A percentile compares a stretch with the other conserved stretches of the same genome.
Conservation (phyloP, 768 basidiomycete species). For the Boletus subparvulus region DNA sequence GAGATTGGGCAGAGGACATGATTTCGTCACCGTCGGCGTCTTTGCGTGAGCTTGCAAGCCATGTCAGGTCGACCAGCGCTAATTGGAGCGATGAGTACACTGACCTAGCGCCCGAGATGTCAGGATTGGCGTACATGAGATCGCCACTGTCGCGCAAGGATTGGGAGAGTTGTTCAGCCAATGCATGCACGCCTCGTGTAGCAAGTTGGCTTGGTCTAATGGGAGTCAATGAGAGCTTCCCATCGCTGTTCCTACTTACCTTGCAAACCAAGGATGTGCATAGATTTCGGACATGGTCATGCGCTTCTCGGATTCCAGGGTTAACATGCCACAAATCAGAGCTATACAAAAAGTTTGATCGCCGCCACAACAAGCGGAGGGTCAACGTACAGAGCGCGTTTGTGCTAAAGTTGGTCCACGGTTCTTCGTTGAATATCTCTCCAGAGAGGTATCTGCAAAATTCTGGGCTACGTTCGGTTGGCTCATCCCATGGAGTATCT, state of each 20-base stretch:
- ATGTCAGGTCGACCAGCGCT: neutral
- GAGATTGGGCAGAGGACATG: slow-evolving; percentile 62
- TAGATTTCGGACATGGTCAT: slow-evolving; percentile 59
- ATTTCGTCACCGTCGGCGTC: slow-evolving; percentile 59
- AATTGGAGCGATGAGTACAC: slow-evolving; percentile 7
- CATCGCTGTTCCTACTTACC: slow-evolving; percentile 41
- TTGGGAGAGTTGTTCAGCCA: slow-evolving; percentile 73
- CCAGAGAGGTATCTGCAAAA: slow-evolving; percentile 75
- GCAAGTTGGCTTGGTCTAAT: slow-evolving; percentile 70
- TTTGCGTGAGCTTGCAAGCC: slow-evolving; percentile 19
- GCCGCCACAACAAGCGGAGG: neutral
- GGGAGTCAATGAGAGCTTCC: neutral
- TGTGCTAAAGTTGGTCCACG: slow-evolving; percentile 70
- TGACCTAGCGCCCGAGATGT: slow-evolving; percentile 37
- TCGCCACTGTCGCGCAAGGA: slow-evolving; percentile 70
- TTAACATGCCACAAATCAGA: slow-evolving; percentile 71
- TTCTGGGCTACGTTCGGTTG: slow-evolving; percentile 76
- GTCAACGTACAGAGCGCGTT: slow-evolving; percentile 59
- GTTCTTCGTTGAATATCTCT: slow-evolving; percentile 66
- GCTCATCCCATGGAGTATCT: slow-evolving; percentile 99
- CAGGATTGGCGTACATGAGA: slow-evolving; percentile 66
- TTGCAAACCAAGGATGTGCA: slow-evolving; percentile 71
- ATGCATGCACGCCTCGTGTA: slow-evolving; percentile 43
- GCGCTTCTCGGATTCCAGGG: slow-evolving; percentile 65
- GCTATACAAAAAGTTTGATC: slow-evolving; percentile 43